Evolutionary conservation across 768 basidiomycete species (phyloP).

Genomic region (Suillus subaureus): DNA sequence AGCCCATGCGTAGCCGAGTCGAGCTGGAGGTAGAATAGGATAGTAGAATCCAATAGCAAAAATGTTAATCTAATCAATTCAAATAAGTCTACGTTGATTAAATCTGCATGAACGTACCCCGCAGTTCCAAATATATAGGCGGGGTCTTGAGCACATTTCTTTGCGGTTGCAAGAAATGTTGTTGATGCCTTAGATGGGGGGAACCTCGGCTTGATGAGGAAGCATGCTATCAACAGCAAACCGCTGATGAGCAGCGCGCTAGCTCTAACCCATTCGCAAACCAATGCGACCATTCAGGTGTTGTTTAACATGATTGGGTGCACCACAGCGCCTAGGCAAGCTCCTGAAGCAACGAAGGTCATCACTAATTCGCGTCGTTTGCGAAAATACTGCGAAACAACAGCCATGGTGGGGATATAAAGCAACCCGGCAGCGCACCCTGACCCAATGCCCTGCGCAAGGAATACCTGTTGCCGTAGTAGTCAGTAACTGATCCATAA

Average conservation of each 20-base stretch:
- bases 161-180: slow-evolving; percentile 23
- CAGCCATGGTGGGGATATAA: slow-evolving; percentile 49
- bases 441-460: slow-evolving; percentile 51
- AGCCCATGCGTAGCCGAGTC: slow-evolving; percentile 51
- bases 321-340: slow-evolving; percentile 61
- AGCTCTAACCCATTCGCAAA: slow-evolving; percentile 45
- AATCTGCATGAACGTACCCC: slow-evolving; percentile 18
- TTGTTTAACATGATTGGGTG: slow-evolving; percentile 68
- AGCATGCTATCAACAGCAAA: slow-evolving; percentile 41
- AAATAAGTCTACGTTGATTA: not conserved
- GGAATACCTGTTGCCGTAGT: slow-evolving; percentile 44
- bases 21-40: slow-evolving; percentile 65
- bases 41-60: slow-evolving; percentile 50
- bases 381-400: slow-evolving; percentile 57
- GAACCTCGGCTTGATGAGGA: slow-evolving; percentile 42
- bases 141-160: slow-evolving; percentile 25
- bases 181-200: slow-evolving; percentile 32
- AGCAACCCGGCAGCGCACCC: slow-evolving; percentile 51
- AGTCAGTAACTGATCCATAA: slow-evolving; percentile 4
- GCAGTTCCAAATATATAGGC: slow-evolving; percentile 32
- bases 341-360: slow-evolving; percentile 55
- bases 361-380: slow-evolving; percentile 50
- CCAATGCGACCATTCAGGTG: slow-evolving; percentile 45
- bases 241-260: slow-evolving; percentile 45
- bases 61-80: slow-evolving; percentile 23